Conservation (phyloP, 1,139 yeast genomes). For the Blastobotrys ciferrii region DNA sequence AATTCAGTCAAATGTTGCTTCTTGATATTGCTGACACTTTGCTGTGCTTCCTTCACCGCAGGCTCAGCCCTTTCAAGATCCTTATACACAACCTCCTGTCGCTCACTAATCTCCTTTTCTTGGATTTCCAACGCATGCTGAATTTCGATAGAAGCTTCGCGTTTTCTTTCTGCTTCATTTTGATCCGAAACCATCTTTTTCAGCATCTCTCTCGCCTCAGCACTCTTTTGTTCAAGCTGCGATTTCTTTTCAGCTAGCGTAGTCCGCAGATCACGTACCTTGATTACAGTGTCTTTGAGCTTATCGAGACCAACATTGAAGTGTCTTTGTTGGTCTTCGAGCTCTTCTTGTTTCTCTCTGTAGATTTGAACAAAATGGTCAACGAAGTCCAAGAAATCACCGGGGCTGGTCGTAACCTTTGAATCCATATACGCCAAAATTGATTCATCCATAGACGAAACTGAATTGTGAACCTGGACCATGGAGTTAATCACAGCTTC, state of each 20-base stretch:
- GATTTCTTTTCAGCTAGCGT: constrained; percentile 54
- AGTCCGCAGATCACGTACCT: constrained; percentile 60
- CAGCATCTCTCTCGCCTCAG: constrained; percentile 69
- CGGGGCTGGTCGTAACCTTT: constrained; percentile 46
- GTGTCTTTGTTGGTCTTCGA: constrained; percentile 72
- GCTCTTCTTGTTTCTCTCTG: constrained; percentile 43
- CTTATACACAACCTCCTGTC: constrained; percentile 54
- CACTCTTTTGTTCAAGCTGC: constrained; percentile 54
- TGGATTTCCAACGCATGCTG: constrained; percentile 69
- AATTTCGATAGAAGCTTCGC: constrained; percentile 78
- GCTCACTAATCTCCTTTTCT: constrained; percentile 56
- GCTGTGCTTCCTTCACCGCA: constrained; percentile 76
- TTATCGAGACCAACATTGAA: constrained; percentile 72
- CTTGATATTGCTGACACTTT: constrained; percentile 86
- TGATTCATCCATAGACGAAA: constrained; percentile 6
- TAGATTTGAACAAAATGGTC: constrained; percentile 48
- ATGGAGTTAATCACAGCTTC: constrained; percentile 51
- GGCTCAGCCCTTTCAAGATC: constrained; percentile 82
- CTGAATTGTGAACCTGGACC: constrained; percentile 46
- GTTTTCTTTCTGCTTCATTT: constrained; percentile 87
- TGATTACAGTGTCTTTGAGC: constrained; percentile 71
- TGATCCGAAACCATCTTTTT: constrained; percentile 81
- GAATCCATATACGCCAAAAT: constrained; percentile 18
- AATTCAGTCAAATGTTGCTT: constrained; percentile 90
- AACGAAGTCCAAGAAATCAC: constrained; percentile 55